Conservation (phyloP, 2,329 filamentous ascomycete species). For the Diplocarpon rosae region DNA sequence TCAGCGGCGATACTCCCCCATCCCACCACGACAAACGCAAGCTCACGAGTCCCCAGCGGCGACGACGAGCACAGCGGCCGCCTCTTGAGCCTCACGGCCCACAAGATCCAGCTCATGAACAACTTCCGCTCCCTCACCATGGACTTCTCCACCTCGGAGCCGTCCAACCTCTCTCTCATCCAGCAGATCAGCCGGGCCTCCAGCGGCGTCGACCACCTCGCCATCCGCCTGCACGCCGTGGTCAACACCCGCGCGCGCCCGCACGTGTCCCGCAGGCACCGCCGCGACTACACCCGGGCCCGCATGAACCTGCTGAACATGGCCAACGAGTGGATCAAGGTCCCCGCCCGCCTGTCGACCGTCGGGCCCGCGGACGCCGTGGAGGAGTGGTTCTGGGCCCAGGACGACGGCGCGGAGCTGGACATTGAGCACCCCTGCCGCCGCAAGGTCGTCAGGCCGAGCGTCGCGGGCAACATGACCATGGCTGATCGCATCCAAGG, state of each 20-base stretch:
- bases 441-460: background rate
- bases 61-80: too few relatives aligned
- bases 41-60: too few relatives aligned
- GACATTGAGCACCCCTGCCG: background rate
- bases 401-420: background rate
- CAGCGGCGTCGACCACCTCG: background rate
- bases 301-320: background rate
- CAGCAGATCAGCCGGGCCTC: background rate
- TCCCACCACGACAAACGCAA: background rate
- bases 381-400: slow-evolving; percentile 4
- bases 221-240: background rate
- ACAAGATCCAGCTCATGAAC: background rate
- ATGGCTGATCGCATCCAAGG: background rate
- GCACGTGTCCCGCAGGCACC: background rate
- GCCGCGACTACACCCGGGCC: background rate
- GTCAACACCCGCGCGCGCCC: too few relatives aligned
- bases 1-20: background rate
- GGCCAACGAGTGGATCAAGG: background rate
- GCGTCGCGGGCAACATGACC: background rate
- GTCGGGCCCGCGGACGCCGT: background rate
- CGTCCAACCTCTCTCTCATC: background rate
- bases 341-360: background rate
- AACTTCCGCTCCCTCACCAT: slow-evolving; percentile 2
- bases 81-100: background rate
- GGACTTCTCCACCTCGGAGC: background rate